Percentiles rank a stretch among this genome's conserved stretches.
phyloP scores from a whole-genome alignment of 2,329 filamentous ascomycete species.

The Coleophoma cylindrospora region DNA sequence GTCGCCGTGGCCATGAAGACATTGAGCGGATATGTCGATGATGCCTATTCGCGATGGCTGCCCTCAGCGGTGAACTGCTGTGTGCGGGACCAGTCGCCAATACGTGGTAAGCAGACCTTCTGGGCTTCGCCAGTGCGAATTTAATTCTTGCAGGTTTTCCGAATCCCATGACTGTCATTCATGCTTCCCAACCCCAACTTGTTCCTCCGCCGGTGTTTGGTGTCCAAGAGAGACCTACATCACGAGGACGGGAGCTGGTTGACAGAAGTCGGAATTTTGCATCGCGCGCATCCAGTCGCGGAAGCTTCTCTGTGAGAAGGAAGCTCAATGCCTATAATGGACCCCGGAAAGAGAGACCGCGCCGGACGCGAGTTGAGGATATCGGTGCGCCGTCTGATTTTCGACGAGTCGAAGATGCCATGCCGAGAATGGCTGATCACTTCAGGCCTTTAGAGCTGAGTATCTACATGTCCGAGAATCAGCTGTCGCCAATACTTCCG shows the following conservation, averaged over 20 bases:
- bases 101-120: slow-evolving; percentile 15
- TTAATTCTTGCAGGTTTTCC: slow-evolving; percentile 18
- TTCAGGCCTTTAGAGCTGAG: slow-evolving; percentile 54
- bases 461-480: slow-evolving; percentile 41
- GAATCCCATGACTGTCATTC: slow-evolving; percentile 31
- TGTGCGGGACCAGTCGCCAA: slow-evolving; percentile 12
- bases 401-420: slow-evolving; percentile 48
- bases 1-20: slow-evolving; percentile 23
- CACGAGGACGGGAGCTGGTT: slow-evolving; percentile 22
- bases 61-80: slow-evolving; percentile 22
- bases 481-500: slow-evolving; percentile 51
- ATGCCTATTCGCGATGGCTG: slow-evolving; percentile 24
- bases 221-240: slow-evolving; percentile 19
- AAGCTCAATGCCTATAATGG: slow-evolving; percentile 35
- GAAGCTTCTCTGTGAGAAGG: slow-evolving; percentile 40
- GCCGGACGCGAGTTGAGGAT: slow-evolving; percentile 32
- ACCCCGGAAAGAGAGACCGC: slow-evolving; percentile 34
- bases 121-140: no score
- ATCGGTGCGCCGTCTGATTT: slow-evolving; percentile 58
- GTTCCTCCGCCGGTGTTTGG: slow-evolving; percentile 28
- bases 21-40: slow-evolving; percentile 26
- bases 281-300: slow-evolving; percentile 35
- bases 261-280: slow-evolving; percentile 32
- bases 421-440: slow-evolving; percentile 19
- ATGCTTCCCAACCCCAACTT: slow-evolving; percentile 31